Evolutionary conservation across 305 asterid genomes (phyloP).

Genomic region (Caryopteris hybrid): DNA sequence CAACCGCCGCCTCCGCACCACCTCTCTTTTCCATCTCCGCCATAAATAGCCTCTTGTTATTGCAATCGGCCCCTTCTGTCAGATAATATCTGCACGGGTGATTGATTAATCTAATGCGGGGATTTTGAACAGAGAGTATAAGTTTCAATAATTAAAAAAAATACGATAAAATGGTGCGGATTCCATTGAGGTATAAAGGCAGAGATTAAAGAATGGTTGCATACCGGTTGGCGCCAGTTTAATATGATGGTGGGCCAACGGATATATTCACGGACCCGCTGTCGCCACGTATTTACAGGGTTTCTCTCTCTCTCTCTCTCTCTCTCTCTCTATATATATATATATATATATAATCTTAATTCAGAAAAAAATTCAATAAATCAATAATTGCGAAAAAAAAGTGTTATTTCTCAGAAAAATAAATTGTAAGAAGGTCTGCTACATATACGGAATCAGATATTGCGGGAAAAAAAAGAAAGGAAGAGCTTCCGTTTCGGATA

Average conservation of each 20-base stretch:
- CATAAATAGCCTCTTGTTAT: constrained; percentile 17
- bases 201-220: constrained; percentile 10
- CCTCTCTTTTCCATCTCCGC: constrained; percentile 35
- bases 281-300: constrained; percentile 28
- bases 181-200: constrained; percentile 13
- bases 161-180: constrained; percentile 20
- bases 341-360: no score
- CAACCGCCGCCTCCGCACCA: constrained; percentile 24
- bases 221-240: constrained; percentile 35
- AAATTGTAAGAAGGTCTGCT: neutral
- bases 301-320: neutral
- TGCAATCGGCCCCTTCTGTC: constrained; percentile 11
- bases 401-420: no score
- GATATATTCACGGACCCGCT: constrained; percentile 20
- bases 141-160: neutral
- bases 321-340: no score
- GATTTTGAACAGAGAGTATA: constrained; percentile 17
- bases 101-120: neutral
- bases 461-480: neutral
- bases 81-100: neutral
- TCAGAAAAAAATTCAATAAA: no score
- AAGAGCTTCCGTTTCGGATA: neutral
- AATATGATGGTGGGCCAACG: constrained; percentile 25
- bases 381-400: no score
- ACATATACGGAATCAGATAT: neutral